A percentile compares a stretch with the other conserved stretches of the same genome.
These are phyloP conservation scores for Spergularia marina DNA, from an alignment of 148 eudicot genomes.

Conservation along the genomic window DNA sequence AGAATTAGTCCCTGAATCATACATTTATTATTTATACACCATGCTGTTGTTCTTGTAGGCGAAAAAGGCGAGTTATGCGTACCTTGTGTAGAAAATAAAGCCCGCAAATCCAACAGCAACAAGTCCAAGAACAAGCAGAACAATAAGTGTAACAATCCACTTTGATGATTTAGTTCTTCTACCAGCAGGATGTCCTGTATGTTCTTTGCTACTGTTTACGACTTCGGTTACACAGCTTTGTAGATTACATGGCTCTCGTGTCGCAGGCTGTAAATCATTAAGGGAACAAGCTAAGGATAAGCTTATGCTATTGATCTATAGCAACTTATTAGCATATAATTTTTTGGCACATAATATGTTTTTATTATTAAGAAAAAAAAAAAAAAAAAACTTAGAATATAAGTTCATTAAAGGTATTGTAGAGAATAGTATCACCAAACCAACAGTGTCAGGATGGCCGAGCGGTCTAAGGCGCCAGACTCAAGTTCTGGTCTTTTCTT, in stretches of 20 bases:
- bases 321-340: no score
- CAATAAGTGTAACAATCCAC: constrained; percentile 23
- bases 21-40: neutral
- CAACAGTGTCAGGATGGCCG: constrained; percentile 30
- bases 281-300: neutral
- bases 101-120: constrained; percentile 28
- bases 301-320: neutral
- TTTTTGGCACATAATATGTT: no score
- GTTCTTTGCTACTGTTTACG: neutral
- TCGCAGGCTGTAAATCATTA: constrained; percentile 17
- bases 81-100: constrained; percentile 31
- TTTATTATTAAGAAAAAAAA: no score
- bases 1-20: neutral
- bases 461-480: constrained; percentile 38
- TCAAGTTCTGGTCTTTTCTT: constrained; percentile 35
- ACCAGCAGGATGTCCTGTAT: constrained; percentile 1
- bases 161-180: neutral
- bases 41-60: no score
- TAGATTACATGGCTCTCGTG: constrained; percentile 32
- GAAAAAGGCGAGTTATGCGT: neutral
- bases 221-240: constrained; percentile 24
- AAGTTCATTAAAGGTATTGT: no score
- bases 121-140: constrained; percentile 19
- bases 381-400: no score
- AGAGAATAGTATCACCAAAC: neutral